Evolutionary conservation across 2,329 filamentous ascomycete genomes (phyloP).

Genomic region (Penicillium hesseltinei): DNA sequence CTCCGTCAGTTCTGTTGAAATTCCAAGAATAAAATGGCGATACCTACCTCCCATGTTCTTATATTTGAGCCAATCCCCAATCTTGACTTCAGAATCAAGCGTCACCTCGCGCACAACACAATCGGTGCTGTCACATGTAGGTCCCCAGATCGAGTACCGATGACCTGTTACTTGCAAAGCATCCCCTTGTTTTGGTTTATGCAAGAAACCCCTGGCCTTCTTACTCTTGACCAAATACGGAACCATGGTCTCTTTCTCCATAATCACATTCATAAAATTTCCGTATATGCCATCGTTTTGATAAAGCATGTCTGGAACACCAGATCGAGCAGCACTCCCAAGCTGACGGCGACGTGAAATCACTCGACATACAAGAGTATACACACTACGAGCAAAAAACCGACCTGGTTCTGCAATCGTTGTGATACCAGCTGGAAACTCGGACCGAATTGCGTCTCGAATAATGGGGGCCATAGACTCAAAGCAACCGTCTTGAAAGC

Average conservation of each 20-base stretch:
- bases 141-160: slow-evolving; percentile 30
- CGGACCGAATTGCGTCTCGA: slow-evolving; percentile 3
- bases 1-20: background rate
- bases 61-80: slow-evolving; percentile 30
- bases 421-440: slow-evolving; percentile 13
- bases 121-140: slow-evolving; percentile 30
- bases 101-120: slow-evolving; percentile 18
- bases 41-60: slow-evolving; percentile 31
- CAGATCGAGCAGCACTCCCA: background rate
- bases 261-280: slow-evolving; percentile 21
- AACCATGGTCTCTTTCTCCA: slow-evolving; percentile 15
- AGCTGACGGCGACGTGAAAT: slow-evolving; percentile 22
- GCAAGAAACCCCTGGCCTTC: background rate
- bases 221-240: slow-evolving; percentile 7
- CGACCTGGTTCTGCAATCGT: slow-evolving; percentile 29
- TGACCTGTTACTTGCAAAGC: background rate
- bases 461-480: slow-evolving; percentile 17
- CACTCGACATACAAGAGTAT: slow-evolving; percentile 24
- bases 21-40: background rate
- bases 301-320: slow-evolving; percentile 28
- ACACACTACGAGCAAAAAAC: slow-evolving; percentile 22
- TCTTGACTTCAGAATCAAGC: slow-evolving; percentile 17
- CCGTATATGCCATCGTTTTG: slow-evolving; percentile 32
- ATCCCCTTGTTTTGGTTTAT: background rate
- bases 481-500: slow-evolving; percentile 26